These are phyloP conservation scores for Rhodotorula sp. DNA, from an alignment of 1,284 basidiomycete species.

Conservation along the genomic window DNA sequence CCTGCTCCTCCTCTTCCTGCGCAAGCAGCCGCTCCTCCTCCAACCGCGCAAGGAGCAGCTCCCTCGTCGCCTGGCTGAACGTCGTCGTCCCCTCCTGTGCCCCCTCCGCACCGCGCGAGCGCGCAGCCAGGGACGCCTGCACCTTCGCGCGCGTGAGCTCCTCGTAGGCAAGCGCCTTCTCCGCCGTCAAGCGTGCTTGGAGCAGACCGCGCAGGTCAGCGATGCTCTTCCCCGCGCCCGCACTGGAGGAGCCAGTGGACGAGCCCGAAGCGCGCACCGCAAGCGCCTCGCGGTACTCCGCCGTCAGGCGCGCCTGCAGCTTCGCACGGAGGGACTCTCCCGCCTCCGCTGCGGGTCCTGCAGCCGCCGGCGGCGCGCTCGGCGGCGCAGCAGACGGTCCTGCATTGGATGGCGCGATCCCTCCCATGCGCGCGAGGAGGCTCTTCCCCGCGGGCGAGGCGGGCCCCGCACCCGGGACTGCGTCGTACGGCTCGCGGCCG, in stretches of 20 bases:
- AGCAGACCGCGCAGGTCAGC: conserved; percentile 4
- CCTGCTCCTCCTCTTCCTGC: background rate
- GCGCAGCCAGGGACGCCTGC: conserved; percentile 4
- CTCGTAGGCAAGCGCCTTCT: conserved; percentile 29
- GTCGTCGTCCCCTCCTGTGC: background rate
- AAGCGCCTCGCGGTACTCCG: conserved; percentile 38
- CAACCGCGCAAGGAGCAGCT: conserved; percentile 28
- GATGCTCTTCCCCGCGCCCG: background rate
- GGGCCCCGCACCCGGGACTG: background rate
- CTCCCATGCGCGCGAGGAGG: conserved; percentile 7
- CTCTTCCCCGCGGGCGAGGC: background rate
- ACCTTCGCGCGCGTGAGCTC: background rate
- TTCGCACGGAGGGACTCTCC: conserved; percentile 9
- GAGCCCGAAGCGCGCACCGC: background rate
- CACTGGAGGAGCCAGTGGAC: background rate
- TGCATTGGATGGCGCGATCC: background rate
- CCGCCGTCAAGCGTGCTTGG: conserved; percentile 15
- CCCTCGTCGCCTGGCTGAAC: conserved; percentile 26
- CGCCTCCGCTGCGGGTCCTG: background rate
- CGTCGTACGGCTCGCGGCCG: conserved; percentile 20
- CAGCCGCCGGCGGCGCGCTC: background rate
- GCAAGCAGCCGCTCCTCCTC: conserved; percentile 34
- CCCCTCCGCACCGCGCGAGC: background rate
- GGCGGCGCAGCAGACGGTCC: background rate
- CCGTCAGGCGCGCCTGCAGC: conserved; percentile 30